Conservation (phyloP, 129 eudicot genomes). For the Escallonia rubra region DNA sequence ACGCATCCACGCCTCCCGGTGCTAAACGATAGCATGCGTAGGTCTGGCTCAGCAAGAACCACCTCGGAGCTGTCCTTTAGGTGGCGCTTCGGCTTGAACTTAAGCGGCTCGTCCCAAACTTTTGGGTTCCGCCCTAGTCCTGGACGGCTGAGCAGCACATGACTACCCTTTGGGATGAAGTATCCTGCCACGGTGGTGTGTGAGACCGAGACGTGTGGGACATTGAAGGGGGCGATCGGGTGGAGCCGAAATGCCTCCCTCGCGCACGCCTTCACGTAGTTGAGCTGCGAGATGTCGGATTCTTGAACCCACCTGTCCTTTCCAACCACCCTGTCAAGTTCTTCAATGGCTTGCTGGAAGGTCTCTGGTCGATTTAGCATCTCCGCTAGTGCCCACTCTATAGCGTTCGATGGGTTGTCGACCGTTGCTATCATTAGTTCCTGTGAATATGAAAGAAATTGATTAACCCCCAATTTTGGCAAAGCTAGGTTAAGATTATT, state of each 20-base stretch:
- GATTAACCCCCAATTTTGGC: too few species aligned
- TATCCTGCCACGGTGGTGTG: conserved; percentile 13
- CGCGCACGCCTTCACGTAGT: conserved; percentile 23
- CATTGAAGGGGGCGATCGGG: conserved; percentile 18
- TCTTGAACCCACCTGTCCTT: conserved; percentile 12
- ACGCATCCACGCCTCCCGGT: conserved; percentile 20
- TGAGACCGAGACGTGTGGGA: conserved; percentile 15
- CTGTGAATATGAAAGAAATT: too few species aligned
- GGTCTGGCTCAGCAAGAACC: conserved; percentile 10
- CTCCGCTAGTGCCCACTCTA: conserved; percentile 4
- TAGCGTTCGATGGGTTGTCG: not conserved
- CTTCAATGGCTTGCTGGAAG: not conserved
- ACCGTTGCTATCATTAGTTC: not conserved
- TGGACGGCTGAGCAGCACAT: conserved; percentile 7
- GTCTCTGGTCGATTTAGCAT: conserved; percentile 15
- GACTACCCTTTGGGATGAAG: conserved; percentile 33
- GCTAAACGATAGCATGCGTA: conserved; percentile 13
- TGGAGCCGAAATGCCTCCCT: conserved; percentile 22
- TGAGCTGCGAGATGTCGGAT: conserved; percentile 11
- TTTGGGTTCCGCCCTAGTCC: conserved; percentile 21
- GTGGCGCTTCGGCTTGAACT: conserved; percentile 17
- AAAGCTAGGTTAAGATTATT: too few species aligned
- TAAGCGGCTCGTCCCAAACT: conserved; percentile 20
- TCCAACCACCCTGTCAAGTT: conserved; percentile 19
- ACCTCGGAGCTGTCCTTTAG: conserved; percentile 4